Conservation (phyloP, 257 asterid species). For the Petunia secreta region DNA sequence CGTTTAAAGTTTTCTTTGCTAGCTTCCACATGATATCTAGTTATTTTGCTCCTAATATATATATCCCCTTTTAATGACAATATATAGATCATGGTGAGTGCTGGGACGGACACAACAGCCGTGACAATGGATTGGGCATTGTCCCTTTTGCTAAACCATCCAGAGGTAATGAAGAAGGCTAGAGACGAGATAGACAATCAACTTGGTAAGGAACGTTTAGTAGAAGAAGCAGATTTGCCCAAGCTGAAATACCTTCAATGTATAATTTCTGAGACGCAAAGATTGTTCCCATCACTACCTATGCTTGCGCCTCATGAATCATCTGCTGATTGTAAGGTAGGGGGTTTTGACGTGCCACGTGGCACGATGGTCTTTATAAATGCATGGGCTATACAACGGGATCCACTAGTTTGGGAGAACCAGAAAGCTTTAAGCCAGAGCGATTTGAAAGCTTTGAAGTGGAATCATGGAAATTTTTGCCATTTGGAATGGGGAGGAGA, state of each 20-base stretch:
- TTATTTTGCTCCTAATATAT: too few species aligned
- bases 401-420: constrained; percentile 34
- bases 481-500: constrained; percentile 40
- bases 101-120: constrained; percentile 36
- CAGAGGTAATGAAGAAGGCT: constrained; percentile 15
- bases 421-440: constrained; percentile 33
- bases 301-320: constrained; percentile 32
- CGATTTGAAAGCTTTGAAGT: constrained; percentile 30
- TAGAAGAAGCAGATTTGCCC: constrained; percentile 30
- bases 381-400: constrained; percentile 38
- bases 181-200: constrained; percentile 30
- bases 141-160: constrained; percentile 31
- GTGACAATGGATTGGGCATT: constrained; percentile 41
- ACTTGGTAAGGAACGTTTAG: constrained; percentile 24
- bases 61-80: too few species aligned
- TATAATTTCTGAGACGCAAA: constrained; percentile 30
- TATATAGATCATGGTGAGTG: constrained; percentile 27
- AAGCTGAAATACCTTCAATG: constrained; percentile 28
- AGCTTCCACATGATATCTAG: too few species aligned
- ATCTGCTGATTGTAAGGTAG: constrained; percentile 17
- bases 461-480: constrained; percentile 20
- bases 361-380: constrained; percentile 32
- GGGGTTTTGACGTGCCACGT: constrained; percentile 32
- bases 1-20: too few species aligned
- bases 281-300: constrained; percentile 34